Evolutionary conservation across 805 yeast genomes (phyloP), one percentile per base, ranked within the genome.

Genomic region (Hemisphaericaspora nanyangensis): DNA sequence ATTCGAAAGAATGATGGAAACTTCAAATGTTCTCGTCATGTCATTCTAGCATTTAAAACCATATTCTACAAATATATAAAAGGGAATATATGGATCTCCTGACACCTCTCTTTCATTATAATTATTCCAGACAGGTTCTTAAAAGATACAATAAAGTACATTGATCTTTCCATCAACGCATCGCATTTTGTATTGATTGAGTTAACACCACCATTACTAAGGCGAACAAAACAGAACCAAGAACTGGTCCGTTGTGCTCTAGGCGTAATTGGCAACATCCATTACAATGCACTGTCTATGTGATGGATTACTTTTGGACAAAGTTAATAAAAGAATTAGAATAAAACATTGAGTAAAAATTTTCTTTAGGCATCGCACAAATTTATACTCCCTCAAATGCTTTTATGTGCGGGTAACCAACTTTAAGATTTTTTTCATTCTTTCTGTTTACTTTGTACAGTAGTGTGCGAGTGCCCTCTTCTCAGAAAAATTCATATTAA

Each of bases 291-390:
- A 79, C 85, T 79, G 85, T 79, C 85, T 78, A 61, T 61, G 80
- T 70, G 79, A 75, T 68, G 82, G 83, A 74, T 65, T 58, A 70
- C 69, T 73, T 76, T 77, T 74, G 82, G 82, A 79, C 81, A 78
- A 77, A 77, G 82, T 76, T 59, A 60, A 57, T 46, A 48, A 55
- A 47, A 49, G 52, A 54, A 49, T 47, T 34, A 22, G n/a, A n/a
- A n/a, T n/a, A n/a, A n/a, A n/a, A n/a, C n/a, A n/a, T n/a, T n/a
- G n/a, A n/a, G n/a, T n/a, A n/a, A n/a, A n/a, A n/a, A n/a, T n/a
- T n/a, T n/a, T n/a, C n/a, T n/a, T n/a, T n/a, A n/a, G n/a, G n/a
- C n/a, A n/a, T n/a, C n/a, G n/a, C n/a, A n/a, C n/a, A n/a, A n/a
- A n/a, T n/a, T n/a, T n/a, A n/a, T n/a, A n/a, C n/a, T n/a, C n/a